A percentile compares a stretch with the other conserved stretches of the same genome.
phyloP scores from a whole-genome alignment of 192 early-diverging fungal species.

The Martensiomyces pterosporus region DNA sequence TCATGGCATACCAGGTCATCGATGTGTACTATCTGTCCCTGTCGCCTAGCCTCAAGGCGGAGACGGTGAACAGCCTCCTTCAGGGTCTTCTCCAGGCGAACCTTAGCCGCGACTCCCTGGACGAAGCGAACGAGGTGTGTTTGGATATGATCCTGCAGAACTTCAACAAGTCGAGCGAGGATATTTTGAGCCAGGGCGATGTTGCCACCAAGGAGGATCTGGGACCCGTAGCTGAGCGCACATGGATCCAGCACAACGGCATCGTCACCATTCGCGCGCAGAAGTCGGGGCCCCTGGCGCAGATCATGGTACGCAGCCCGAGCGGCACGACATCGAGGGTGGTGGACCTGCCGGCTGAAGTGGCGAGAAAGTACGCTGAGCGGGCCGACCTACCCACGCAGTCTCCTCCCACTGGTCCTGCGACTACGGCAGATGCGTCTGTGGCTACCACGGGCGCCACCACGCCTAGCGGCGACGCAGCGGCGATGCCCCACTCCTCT shows the following conservation, averaged over 20 bases:
- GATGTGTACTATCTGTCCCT: constrained; percentile 85
- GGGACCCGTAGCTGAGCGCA: constrained; percentile 55
- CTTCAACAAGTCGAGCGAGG: constrained; percentile 41
- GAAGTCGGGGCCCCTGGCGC: constrained; percentile 65
- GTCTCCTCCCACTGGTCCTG: constrained; percentile 19
- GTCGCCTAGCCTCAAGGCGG: constrained; percentile 65
- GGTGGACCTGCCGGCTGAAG: constrained; percentile 39
- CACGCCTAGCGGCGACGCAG: no score
- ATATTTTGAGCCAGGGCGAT: constrained; percentile 36
- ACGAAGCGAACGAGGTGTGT: constrained; percentile 89
- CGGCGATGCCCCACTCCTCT: no score
- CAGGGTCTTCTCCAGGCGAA: constrained; percentile 67
- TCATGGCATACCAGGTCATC: constrained; percentile 93
- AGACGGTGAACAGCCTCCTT: constrained; percentile 79
- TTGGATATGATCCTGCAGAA: constrained; percentile 92
- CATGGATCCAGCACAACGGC: constrained; percentile 84
- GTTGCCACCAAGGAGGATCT: constrained; percentile 34
- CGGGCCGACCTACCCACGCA: constrained; percentile 7
- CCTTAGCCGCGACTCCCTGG: constrained; percentile 51
- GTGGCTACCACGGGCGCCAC: constrained; percentile 31
- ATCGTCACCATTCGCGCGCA: constrained; percentile 74
- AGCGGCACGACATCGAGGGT: constrained; percentile 71
- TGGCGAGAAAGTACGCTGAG: constrained; percentile 25
- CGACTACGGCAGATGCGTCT: constrained; percentile 32
- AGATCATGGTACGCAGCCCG: constrained; percentile 78